phyloP scores from a whole-genome alignment of 1,284 basidiomycete species.

The Hemileia vastatrix region DNA sequence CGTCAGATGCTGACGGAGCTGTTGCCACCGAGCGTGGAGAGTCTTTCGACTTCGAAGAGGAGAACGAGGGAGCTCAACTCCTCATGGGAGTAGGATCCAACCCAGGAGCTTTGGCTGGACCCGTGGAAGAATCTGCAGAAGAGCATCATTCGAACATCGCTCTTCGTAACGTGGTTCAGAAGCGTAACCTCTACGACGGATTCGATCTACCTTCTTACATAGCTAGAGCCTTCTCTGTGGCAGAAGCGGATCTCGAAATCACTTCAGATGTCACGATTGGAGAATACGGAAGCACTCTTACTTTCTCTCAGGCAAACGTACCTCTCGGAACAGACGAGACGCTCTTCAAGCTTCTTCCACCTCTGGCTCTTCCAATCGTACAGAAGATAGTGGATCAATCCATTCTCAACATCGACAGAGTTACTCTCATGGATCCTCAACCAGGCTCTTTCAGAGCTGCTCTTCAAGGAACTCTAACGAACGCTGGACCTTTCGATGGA shows the following conservation, averaged over 20 bases:
- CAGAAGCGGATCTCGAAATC: constrained; percentile 57
- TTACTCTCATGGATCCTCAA: constrained; percentile 29
- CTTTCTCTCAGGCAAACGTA: constrained; percentile 55
- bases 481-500: constrained; percentile 68
- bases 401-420: too few relatives aligned
- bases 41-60: constrained; percentile 32
- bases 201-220: constrained; percentile 63
- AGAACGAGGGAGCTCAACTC: constrained; percentile 29
- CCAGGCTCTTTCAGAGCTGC: constrained; percentile 56
- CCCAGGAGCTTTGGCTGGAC: constrained; percentile 30
- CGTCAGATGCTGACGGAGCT: too few relatives aligned
- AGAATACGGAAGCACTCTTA: constrained; percentile 56
- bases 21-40: constrained; percentile 13
- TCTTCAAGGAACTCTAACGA: constrained; percentile 59
- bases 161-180: constrained; percentile 51
- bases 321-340: constrained; percentile 57
- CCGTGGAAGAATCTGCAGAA: constrained; percentile 33
- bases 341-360: constrained; percentile 58
- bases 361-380: constrained; percentile 67
- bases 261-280: constrained; percentile 56
- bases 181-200: constrained; percentile 47
- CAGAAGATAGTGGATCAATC: constrained; percentile 61
- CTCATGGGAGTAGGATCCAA: constrained; percentile 33
- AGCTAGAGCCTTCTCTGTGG: constrained; percentile 56
- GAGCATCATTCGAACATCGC: neutral